A percentile compares a stretch with the other conserved stretches of the same genome.
Conservation (phyloP, 2,329 filamentous ascomycete genomes). For the Rutstroemia sp. region DNA sequence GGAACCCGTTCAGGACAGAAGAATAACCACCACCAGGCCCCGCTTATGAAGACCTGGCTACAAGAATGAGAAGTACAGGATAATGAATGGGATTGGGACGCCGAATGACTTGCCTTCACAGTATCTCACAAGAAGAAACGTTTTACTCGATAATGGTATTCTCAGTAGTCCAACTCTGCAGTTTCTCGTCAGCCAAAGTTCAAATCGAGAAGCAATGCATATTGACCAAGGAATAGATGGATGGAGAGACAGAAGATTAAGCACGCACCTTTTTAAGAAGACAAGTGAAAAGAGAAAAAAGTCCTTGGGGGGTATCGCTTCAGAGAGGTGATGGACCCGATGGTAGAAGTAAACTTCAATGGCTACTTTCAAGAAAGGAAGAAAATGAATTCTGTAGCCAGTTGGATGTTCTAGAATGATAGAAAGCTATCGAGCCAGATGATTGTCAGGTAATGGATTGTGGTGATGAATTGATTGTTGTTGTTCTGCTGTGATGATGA, state of each 20-base stretch:
- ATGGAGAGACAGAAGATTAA: background rate
- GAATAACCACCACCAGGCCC: no score
- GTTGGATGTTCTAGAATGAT: constrained; percentile 29
- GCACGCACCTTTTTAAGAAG: constrained; percentile 17
- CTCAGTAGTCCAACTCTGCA: constrained; percentile 15
- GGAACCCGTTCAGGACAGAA: no score
- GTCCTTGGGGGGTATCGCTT: background rate
- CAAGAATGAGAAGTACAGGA: background rate
- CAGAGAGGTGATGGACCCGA: constrained; percentile 6
- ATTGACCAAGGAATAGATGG: background rate
- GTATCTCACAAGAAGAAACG: constrained; percentile 15
- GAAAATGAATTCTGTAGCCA: constrained; percentile 25
- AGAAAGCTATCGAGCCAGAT: constrained; percentile 32
- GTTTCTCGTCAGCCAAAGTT: constrained; percentile 9
- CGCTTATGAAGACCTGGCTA: background rate
- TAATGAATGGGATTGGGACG: background rate
- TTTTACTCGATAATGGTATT: constrained; percentile 10
- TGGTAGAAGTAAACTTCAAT: constrained; percentile 5
- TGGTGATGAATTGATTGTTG: constrained; percentile 17
- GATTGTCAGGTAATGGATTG: constrained; percentile 24
- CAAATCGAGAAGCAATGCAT: background rate
- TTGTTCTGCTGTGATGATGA: constrained; percentile 18
- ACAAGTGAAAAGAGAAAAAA: constrained; percentile 1
- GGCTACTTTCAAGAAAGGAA: constrained; percentile 16
- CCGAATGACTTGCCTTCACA: constrained; percentile 21